A percentile compares a stretch with the other conserved stretches of the same genome.
phyloP scores from a whole-genome alignment of 2,329 filamentous ascomycete species.

The Leptographium flavum region DNA sequence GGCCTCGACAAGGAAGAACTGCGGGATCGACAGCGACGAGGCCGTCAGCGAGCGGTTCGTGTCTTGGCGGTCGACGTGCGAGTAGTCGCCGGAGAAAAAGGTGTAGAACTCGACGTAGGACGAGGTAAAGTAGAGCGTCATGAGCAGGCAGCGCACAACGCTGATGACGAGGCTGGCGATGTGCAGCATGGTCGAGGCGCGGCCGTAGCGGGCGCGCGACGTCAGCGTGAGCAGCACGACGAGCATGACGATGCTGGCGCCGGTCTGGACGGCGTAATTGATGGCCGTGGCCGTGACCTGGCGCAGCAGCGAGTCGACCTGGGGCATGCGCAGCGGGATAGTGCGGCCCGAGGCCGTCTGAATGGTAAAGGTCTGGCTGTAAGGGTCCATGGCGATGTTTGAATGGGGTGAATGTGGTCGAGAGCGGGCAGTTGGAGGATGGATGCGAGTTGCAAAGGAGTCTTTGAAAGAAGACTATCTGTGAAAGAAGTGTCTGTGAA shows the following conservation, averaged over 20 bases:
- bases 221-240: constrained; percentile 54
- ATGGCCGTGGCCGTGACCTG: constrained; percentile 3
- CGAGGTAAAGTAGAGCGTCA: constrained; percentile 45
- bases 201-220: constrained; percentile 46
- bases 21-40: constrained; percentile 27
- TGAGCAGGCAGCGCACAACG: constrained; percentile 41
- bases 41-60: constrained; percentile 23
- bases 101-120: constrained; percentile 48
- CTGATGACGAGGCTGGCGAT: constrained; percentile 43
- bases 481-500: too few relatives aligned
- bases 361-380: constrained; percentile 9
- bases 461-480: too few relatives aligned
- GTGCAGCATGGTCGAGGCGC: constrained; percentile 53
- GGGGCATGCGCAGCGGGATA: constrained; percentile 6
- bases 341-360: constrained; percentile 1
- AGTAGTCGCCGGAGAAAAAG: constrained; percentile 39
- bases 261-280: constrained; percentile 12
- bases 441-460: too few relatives aligned
- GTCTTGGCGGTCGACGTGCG: constrained; percentile 26
- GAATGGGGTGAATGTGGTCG: too few relatives aligned
- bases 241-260: constrained; percentile 42
- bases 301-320: constrained; percentile 3
- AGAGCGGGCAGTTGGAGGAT: too few relatives aligned
- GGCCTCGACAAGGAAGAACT: constrained; percentile 29
- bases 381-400: not conserved